Base-by-base conservation (phyloP, 768 basidiomycete genomes). In the Lactifluus hygrophoroides region DNA sequence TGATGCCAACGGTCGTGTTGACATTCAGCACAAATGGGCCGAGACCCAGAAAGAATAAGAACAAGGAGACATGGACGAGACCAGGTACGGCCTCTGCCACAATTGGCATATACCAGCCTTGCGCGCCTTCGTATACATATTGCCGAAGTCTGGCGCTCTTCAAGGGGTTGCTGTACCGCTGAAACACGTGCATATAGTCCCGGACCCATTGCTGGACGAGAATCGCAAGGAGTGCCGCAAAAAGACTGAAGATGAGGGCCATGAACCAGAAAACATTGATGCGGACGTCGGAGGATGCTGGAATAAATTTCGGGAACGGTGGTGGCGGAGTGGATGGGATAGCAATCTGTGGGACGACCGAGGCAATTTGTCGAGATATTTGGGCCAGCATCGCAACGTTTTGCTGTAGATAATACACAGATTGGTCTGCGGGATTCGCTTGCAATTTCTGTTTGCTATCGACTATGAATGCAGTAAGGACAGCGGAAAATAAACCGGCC, bases 21-120 rank as follows among this genome's bases (percentile, higher is more conserved):
- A 65, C 64, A 10, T 74, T 67, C 55, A 67, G 66, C 21, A 80
- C 67, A 64, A 79, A 78, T 19, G 72, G 70, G 43, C 78, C 66
- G 14, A 51, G 50, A 1, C 50, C 25, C 8, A 40, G 28, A 16
- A 40, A 49, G 45, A 16, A 46, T 17, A 45, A 46, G 45, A 46
- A 46, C 3, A 28, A 27, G n/a, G 14, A 46, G 27, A 48, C 17
- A 5, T 19, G 47, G 30, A 48, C 17, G 30, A 48, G 47, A 2
- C n/a, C 47, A 21, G 47, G 47, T n/a, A 48, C 47, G 14, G 32
- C 14, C 4, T 48, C 47, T 13, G 47, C 47, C 17, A 48, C 47
- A 21, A 48, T 28, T 9, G 30, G 47, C 32, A 48, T 32, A 34
- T 48, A 34, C n/a, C 8, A 34, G 10, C 30, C n/a, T 3, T 34